A percentile compares a stretch with the other conserved stretches of the same genome.
phyloP scores from a whole-genome alignment of 1,284 basidiomycete species.

The Cryptococcus maquisensis region DNA sequence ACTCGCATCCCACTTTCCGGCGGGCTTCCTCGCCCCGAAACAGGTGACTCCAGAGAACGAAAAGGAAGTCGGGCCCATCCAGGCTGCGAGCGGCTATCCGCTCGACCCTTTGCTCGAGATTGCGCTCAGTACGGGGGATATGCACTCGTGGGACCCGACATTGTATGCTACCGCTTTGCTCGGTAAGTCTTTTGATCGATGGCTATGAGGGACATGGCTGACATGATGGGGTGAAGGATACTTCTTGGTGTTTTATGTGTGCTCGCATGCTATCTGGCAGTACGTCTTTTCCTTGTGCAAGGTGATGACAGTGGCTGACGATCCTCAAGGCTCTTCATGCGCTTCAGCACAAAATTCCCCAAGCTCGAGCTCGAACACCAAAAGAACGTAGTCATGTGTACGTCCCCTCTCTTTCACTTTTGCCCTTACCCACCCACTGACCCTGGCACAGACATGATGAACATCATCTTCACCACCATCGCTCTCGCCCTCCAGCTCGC shows the following conservation, averaged over 20 bases:
- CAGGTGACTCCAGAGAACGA: conserved; percentile 26
- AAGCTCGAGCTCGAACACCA: conserved; percentile 13
- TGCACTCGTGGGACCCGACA: conserved; percentile 30
- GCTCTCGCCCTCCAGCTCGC: conserved; percentile 27
- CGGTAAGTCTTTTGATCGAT: conserved; percentile 9
- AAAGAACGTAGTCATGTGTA: conserved; percentile 30
- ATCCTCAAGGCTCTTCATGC: conserved; percentile 1
- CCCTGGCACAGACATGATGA: conserved; percentile 17
- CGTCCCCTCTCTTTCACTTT: conserved; percentile 4
- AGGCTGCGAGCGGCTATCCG: conserved; percentile 12
- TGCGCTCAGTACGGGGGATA: conserved; percentile 10
- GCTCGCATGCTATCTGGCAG: conserved; percentile 15
- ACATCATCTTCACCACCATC: conserved; percentile 24
- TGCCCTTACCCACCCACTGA: not conserved
- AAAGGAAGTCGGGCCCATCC: conserved; percentile 9
- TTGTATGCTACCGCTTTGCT: conserved; percentile 22
- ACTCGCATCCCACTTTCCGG: conserved; percentile 20
- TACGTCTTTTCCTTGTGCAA: conserved; percentile 4
- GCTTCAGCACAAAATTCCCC: conserved; percentile 5
- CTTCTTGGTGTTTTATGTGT: conserved; percentile 21
- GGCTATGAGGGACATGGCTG: not conserved
- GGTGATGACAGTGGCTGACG: not conserved
- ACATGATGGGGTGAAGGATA: conserved; percentile 9
- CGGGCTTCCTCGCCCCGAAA: conserved; percentile 27
- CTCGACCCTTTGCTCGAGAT: conserved; percentile 22